phyloP scores from a whole-genome alignment of 2,329 filamentous ascomycete genomes.

The Aspergillus unguis region DNA sequence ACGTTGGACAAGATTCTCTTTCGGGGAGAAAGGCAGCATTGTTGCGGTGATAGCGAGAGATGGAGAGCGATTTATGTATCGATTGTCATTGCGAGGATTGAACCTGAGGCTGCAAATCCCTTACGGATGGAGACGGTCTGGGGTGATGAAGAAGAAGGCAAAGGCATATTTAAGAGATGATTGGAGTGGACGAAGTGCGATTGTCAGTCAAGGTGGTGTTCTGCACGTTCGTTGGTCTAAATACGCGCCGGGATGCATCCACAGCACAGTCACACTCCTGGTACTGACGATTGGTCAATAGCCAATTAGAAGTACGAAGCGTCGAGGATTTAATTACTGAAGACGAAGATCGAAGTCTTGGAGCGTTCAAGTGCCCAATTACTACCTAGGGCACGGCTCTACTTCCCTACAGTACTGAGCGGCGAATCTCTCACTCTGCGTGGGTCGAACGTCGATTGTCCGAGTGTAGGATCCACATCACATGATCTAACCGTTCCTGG shows the following conservation, averaged over 20 bases:
- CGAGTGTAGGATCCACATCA: no score
- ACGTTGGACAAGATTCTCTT: conserved; percentile 12
- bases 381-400: no score
- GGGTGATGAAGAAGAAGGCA: not conserved
- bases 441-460: no score
- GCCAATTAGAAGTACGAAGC: no score
- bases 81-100: conserved; percentile 19
- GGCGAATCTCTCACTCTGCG: no score
- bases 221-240: conserved; percentile 9
- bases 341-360: no score
- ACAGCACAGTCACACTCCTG: conserved; percentile 12
- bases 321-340: no score
- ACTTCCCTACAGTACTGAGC: no score
- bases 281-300: no score
- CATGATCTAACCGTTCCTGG: no score
- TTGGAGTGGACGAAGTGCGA: conserved; percentile 12
- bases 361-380: no score
- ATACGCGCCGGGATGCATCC: conserved; percentile 15
- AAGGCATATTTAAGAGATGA: conserved; percentile 2
- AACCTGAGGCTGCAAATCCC: conserved; percentile 28
- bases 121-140: conserved; percentile 9
- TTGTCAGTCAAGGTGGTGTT: not conserved
- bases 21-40: conserved; percentile 15
- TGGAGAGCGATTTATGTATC: conserved; percentile 20
- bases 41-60: conserved; percentile 6